Evolutionary conservation across 2,329 filamentous ascomycete species (phyloP).

Genomic region (Aspergillus aculeatus): DNA sequence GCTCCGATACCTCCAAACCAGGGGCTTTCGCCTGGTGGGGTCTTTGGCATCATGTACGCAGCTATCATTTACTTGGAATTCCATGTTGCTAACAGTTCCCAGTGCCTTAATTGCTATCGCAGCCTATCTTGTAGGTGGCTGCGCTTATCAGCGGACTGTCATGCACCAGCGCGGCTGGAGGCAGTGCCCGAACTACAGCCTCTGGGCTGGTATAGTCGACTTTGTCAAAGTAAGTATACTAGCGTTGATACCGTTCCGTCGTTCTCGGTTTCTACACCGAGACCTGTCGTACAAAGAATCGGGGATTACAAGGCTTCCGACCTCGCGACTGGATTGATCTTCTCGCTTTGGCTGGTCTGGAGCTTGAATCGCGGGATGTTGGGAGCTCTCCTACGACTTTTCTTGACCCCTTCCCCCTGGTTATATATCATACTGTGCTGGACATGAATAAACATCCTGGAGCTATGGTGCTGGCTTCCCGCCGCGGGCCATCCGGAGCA

Average conservation of each 20-base stretch:
- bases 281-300: slow-evolving; percentile 24
- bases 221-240: slow-evolving; percentile 72
- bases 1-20: slow-evolving; percentile 52
- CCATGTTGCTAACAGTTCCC: background rate
- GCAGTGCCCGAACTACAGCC: slow-evolving; percentile 88
- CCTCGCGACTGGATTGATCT: slow-evolving; percentile 38
- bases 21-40: slow-evolving; percentile 66
- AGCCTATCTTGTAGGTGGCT: slow-evolving; percentile 87
- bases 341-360: slow-evolving; percentile 26
- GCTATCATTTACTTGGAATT: too few relatives aligned
- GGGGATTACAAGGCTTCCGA: slow-evolving; percentile 26
- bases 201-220: slow-evolving; percentile 84
- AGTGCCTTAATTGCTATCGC: slow-evolving; percentile 68
- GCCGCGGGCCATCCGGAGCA: too few relatives aligned
- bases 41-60: slow-evolving; percentile 81
- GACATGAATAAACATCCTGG: background rate
- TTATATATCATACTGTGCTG: background rate
- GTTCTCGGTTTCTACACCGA: slow-evolving; percentile 26
- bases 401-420: slow-evolving; percentile 9
- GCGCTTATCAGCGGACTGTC: slow-evolving; percentile 93
- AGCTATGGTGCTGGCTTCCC: background rate
- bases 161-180: slow-evolving; percentile 93
- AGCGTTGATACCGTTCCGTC: slow-evolving; percentile 39
- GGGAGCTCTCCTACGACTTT: background rate
- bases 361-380: slow-evolving; percentile 12